phyloP scores from a whole-genome alignment of 345 rosid species.

The Trapa incisa region DNA sequence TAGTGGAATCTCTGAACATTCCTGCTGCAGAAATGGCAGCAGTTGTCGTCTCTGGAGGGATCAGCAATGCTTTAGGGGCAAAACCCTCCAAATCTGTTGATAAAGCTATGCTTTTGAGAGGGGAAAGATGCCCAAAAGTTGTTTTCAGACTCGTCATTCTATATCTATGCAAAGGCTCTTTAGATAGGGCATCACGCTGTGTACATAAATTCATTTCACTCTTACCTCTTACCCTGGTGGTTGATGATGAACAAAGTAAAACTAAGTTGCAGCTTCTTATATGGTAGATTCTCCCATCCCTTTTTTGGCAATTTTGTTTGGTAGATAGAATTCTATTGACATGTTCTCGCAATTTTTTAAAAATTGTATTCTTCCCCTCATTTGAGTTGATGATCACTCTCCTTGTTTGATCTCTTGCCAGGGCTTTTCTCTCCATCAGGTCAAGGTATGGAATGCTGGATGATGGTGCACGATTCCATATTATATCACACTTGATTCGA shows the following conservation, averaged over 20 bases:
- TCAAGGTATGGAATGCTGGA: slow-evolving; percentile 66
- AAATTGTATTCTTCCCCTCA: neutral
- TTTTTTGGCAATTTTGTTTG: neutral
- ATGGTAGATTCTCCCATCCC: slow-evolving; percentile 30
- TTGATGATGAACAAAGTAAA: slow-evolving; percentile 91
- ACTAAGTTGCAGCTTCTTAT: slow-evolving; percentile 77
- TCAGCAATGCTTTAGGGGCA: slow-evolving; percentile 79
- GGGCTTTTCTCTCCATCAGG: slow-evolving; percentile 73
- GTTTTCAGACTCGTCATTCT: slow-evolving; percentile 70
- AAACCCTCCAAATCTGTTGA: slow-evolving; percentile 64
- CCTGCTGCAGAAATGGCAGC: slow-evolving; percentile 99
- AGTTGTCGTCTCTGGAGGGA: slow-evolving; percentile 92
- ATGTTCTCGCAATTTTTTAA: neutral
- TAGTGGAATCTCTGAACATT: slow-evolving; percentile 87
- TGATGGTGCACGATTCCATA: slow-evolving; percentile 89
- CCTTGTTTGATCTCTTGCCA: slow-evolving; percentile 12
- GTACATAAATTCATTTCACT: slow-evolving; percentile 74
- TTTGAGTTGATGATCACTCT: slow-evolving; percentile 11
- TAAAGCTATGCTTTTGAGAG: slow-evolving; percentile 90
- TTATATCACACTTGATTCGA: slow-evolving; percentile 75
- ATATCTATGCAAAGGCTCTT: slow-evolving; percentile 69
- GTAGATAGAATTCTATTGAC: neutral
- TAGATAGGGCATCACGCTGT: slow-evolving; percentile 78
- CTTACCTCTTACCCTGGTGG: slow-evolving; percentile 57
- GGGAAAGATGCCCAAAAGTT: slow-evolving; percentile 86